phyloP scores from a whole-genome alignment of 2,329 filamentous ascomycete genomes.

The Monosporascus sp. region DNA sequence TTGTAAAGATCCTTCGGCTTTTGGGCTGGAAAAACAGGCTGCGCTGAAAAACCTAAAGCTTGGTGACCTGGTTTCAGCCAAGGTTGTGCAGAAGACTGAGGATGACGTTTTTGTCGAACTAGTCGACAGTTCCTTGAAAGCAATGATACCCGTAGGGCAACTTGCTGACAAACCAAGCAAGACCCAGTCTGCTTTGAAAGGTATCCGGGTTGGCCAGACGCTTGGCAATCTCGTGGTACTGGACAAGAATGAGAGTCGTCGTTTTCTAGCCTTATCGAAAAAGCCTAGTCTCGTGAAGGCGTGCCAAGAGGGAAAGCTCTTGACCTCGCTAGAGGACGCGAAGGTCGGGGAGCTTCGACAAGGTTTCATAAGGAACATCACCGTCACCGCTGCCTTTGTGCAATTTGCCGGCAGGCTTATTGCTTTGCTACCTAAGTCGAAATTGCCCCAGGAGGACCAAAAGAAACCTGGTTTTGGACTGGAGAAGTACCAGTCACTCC shows the following conservation, averaged over 20 bases:
- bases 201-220: constrained; percentile 77
- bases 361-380: constrained; percentile 84
- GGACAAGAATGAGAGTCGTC: constrained; percentile 75
- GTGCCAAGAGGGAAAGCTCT: constrained; percentile 63
- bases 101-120: constrained; percentile 76
- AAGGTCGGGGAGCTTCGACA: constrained; percentile 62
- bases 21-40: constrained; percentile 69
- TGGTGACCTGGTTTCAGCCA: constrained; percentile 71
- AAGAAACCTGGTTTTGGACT: constrained; percentile 72
- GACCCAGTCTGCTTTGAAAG: constrained; percentile 69
- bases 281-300: constrained; percentile 80
- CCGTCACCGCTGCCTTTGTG: constrained; percentile 76
- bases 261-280: constrained; percentile 70
- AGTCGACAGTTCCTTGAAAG: constrained; percentile 67
- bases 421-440: constrained; percentile 73
- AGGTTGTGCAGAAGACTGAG: constrained; percentile 74
- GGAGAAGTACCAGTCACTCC: constrained; percentile 68
- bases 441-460: constrained; percentile 66
- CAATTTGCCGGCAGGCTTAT: constrained; percentile 75
- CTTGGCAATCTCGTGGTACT: constrained; percentile 78
- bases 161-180: constrained; percentile 77
- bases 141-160: constrained; percentile 70
- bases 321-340: constrained; percentile 67
- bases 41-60: constrained; percentile 69
- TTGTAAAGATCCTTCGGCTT: constrained; percentile 81